Conservation (phyloP, 2,329 filamentous ascomycete genomes). For the Xylaria sp. region DNA sequence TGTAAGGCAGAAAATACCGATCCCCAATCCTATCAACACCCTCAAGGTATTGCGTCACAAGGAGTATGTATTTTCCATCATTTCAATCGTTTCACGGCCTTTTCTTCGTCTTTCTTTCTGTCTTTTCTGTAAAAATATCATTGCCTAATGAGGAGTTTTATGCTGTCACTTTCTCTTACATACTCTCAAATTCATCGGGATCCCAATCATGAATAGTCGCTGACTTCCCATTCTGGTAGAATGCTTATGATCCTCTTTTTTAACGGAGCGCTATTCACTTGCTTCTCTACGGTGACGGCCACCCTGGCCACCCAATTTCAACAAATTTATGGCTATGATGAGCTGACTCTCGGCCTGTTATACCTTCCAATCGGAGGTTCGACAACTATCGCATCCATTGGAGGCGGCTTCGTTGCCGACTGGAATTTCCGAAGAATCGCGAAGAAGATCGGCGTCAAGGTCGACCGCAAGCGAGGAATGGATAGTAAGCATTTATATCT, state of each 20-base stretch:
- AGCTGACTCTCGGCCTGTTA: conserved; percentile 63
- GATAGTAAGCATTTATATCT: conserved; percentile 47
- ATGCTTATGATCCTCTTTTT: conserved; percentile 64
- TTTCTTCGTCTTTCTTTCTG: too few relatives aligned
- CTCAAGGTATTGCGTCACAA: conserved; percentile 64
- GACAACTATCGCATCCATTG: conserved; percentile 59
- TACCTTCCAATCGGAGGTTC: conserved; percentile 65
- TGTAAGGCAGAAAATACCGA: conserved; percentile 56
- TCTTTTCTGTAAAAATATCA: not conserved
- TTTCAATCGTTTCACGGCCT: not conserved
- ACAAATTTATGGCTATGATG: conserved; percentile 61
- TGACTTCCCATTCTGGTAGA: conserved; percentile 52
- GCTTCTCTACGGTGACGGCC: conserved; percentile 64
- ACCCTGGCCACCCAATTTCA: conserved; percentile 64
- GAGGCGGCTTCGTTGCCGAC: conserved; percentile 68
- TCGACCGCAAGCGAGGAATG: conserved; percentile 67
- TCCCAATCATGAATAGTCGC: not conserved
- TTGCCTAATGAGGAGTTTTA: not conserved
- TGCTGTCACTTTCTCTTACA: not conserved
- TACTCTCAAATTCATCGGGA: not conserved
- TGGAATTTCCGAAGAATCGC: conserved; percentile 79
- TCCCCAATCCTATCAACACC: conserved; percentile 68
- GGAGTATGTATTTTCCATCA: conserved; percentile 21
- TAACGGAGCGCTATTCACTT: conserved; percentile 64
- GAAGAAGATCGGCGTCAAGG: conserved; percentile 66